Evolutionary conservation across 2,329 filamentous ascomycete genomes (phyloP).

Genomic region (Chalara sp.): DNA sequence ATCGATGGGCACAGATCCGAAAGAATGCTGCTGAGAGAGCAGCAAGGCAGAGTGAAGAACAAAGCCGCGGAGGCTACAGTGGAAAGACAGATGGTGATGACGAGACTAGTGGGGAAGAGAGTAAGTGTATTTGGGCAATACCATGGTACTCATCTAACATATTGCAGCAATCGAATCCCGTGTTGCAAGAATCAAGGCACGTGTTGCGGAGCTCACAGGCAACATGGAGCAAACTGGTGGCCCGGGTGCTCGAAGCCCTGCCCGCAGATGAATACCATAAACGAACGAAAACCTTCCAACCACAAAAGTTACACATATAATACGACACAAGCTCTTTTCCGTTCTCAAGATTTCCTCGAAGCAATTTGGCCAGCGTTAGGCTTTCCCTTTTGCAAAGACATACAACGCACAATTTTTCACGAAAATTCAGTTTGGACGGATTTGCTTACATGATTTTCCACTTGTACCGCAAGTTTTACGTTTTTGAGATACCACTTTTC

Average conservation of each 20-base stretch:
- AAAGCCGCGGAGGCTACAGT: conserved; percentile 45
- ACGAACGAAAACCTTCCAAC: too few species aligned
- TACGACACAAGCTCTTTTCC: too few species aligned
- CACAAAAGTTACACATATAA: too few species aligned
- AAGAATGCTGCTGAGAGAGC: conserved; percentile 88
- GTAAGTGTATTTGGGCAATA: conserved; percentile 45
- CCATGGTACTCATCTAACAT: conserved; percentile 19
- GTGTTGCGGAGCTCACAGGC: conserved; percentile 88
- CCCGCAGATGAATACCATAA: conserved; percentile 3
- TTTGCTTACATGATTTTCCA: too few species aligned
- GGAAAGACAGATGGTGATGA: conserved; percentile 63
- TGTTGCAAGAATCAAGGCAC: conserved; percentile 94
- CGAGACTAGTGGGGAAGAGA: conserved; percentile 93
- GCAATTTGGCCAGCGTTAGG: too few species aligned
- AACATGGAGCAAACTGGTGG: conserved; percentile 55
- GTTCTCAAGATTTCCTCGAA: too few species aligned
- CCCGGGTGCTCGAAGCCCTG: conserved; percentile 7
- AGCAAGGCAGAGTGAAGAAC: conserved; percentile 59
- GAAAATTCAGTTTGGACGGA: too few species aligned
- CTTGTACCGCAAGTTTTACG: too few species aligned
- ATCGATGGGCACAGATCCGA: conserved; percentile 93
- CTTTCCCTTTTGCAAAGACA: too few species aligned
- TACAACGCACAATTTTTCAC: too few species aligned
- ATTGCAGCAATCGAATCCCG: conserved; percentile 84
- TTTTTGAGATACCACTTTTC: too few species aligned